A percentile compares a stretch with the other conserved stretches of the same genome.
These are phyloP conservation scores for Penicillium nordicum DNA, from an alignment of 2,329 filamentous ascomycete genomes.

Conservation along the genomic window DNA sequence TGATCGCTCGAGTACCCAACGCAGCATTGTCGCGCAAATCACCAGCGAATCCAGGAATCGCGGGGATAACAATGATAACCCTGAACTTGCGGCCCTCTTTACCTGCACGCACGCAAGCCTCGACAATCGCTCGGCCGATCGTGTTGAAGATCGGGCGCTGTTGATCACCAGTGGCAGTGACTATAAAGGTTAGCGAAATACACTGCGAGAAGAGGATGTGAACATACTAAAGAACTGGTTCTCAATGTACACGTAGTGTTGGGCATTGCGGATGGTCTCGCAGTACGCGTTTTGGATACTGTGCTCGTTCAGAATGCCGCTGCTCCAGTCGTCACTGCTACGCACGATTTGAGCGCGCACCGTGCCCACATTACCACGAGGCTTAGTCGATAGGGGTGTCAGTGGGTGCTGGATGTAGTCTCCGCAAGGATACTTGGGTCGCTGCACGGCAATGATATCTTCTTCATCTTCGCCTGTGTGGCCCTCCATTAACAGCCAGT, in stretches of 20 bases:
- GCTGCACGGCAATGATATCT: slow-evolving; percentile 81
- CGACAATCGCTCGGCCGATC: slow-evolving; percentile 84
- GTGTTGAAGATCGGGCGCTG: slow-evolving; percentile 83
- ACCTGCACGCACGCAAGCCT: slow-evolving; percentile 76
- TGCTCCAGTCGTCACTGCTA: slow-evolving; percentile 90
- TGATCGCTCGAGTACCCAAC: slow-evolving; percentile 84
- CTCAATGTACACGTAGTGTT: slow-evolving; percentile 96
- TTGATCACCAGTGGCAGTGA: slow-evolving; percentile 85
- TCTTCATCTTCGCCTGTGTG: slow-evolving; percentile 76
- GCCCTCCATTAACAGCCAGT: slow-evolving; percentile 79
- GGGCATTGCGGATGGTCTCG: slow-evolving; percentile 78
- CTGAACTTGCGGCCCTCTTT: slow-evolving; percentile 85
- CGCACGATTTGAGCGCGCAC: slow-evolving; percentile 82
- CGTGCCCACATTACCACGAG: slow-evolving; percentile 63
- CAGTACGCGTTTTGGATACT: slow-evolving; percentile 84
- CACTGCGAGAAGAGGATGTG: neutral
- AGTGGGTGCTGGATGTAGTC: slow-evolving; percentile 81
- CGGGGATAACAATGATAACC: slow-evolving; percentile 85
- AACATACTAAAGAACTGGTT: slow-evolving; percentile 87
- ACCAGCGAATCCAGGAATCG: slow-evolving; percentile 89
- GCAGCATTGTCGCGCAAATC: slow-evolving; percentile 82
- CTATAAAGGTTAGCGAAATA: slow-evolving; percentile 31
- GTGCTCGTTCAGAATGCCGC: slow-evolving; percentile 77
- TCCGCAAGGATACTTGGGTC: slow-evolving; percentile 84
- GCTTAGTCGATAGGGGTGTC: slow-evolving; percentile 64